Percentiles rank a stretch among this genome's conserved stretches.
Evolutionary conservation across 352 stramenopile genomes (phyloP).

Genomic region (Globisporangium spinosum): DNA sequence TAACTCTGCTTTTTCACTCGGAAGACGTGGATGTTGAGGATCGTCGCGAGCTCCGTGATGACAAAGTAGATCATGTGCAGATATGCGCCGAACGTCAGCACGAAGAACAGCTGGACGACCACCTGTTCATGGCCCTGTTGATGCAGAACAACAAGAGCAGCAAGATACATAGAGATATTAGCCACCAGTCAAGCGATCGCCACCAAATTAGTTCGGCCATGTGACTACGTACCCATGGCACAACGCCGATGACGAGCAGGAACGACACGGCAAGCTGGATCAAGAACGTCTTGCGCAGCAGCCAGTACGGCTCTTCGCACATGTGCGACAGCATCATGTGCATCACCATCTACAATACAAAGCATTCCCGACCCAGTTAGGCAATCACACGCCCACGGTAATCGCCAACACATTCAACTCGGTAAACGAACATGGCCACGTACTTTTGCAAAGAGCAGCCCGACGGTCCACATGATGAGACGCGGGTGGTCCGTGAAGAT

Average conservation of each 20-base stretch:
- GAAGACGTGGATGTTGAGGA: constrained; percentile 81
- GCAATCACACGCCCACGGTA: too few relatives aligned
- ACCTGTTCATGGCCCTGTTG: constrained; percentile 56
- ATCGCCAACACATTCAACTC: too few relatives aligned
- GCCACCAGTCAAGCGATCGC: neutral
- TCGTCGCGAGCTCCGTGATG: constrained; percentile 62
- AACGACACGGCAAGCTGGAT: constrained; percentile 59
- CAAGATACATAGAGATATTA: neutral
- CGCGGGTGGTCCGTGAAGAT: constrained; percentile 80
- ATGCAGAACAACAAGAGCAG: constrained; percentile 12
- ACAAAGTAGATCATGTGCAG: constrained; percentile 85
- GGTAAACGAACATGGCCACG: neutral
- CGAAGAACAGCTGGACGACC: constrained; percentile 75
- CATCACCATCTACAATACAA: constrained; percentile 80
- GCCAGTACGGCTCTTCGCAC: constrained; percentile 82
- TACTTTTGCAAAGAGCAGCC: constrained; percentile 81
- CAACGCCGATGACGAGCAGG: constrained; percentile 64
- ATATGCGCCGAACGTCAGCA: constrained; percentile 65
- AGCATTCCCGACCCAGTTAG: neutral
- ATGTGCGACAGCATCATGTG: constrained; percentile 89
- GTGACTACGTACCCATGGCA: constrained; percentile 55
- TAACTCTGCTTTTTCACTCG: constrained; percentile 75
- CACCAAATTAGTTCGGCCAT: neutral
- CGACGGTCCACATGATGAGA: constrained; percentile 84
- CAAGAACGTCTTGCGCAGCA: constrained; percentile 80